A percentile compares a stretch with the other conserved stretches of the same genome.
These are phyloP conservation scores for Sporothrix dimorphospora DNA, from an alignment of 2,329 filamentous ascomycete genomes.

Conservation along the genomic window DNA sequence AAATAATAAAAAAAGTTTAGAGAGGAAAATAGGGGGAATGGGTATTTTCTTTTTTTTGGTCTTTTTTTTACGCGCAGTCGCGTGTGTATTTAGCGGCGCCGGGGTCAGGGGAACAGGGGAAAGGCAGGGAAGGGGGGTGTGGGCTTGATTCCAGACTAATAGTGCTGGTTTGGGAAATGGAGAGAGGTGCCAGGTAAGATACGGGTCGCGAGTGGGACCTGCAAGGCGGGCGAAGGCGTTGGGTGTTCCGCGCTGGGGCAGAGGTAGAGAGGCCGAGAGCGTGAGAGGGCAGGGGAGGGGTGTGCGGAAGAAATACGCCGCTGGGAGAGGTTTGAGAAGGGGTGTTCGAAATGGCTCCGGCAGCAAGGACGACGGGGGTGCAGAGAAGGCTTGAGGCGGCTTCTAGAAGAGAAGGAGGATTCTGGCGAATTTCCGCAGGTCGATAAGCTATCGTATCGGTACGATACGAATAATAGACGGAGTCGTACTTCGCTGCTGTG, in stretches of 20 bases:
- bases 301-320: conserved; percentile 14
- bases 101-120: conserved; percentile 25
- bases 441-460: not conserved
- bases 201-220: conserved; percentile 26
- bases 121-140: conserved; percentile 20
- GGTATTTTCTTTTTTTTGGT: conserved; percentile 26
- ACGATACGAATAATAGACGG: not conserved
- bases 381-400: conserved; percentile 24
- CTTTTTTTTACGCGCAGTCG: conserved; percentile 28
- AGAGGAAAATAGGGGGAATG: conserved; percentile 25
- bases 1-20: conserved; percentile 25
- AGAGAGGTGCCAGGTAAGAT: conserved; percentile 31
- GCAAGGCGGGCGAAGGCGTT: conserved; percentile 26
- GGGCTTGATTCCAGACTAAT: conserved; percentile 17
- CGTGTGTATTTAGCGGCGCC: conserved; percentile 30
- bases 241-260: conserved; percentile 12
- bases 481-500: not conserved
- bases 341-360: conserved; percentile 18
- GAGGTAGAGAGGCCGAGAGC: conserved; percentile 2
- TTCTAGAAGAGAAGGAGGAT: conserved; percentile 29
- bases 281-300: conserved; percentile 15
- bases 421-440: conserved; percentile 10
- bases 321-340: not conserved
- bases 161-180: conserved; percentile 31
- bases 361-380: conserved; percentile 23